Base-by-base conservation (phyloP, 73 alveolate species). In the Paramecium tetraurelia region DNA sequence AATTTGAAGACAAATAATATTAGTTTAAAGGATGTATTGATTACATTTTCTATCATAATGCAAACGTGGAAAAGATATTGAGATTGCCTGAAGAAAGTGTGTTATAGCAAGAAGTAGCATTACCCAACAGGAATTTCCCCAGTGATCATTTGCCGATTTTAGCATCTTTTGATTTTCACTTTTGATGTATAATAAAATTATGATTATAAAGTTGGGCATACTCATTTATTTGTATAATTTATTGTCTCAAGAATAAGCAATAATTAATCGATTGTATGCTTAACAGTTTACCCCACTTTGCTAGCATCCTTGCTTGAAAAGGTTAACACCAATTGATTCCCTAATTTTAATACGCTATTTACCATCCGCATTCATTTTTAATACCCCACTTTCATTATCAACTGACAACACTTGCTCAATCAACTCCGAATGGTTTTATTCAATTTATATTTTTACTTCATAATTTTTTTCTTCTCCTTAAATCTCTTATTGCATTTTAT, bases 131-230 rank as follows among this genome's bases (percentile, higher is more conserved):
- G 16, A 2, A 16, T 43, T 89, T 63, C 36, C 94, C 94, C 5
- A 70, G 92, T 71, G 94, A 89, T 21, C 94, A 89, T 20, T 27
- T 89, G 16, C 94, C 94, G 31, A 22, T 89, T 21, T 29, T 83
- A 35, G 92, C 94, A 16, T 22, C n/a, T 14, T 89, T 89, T 29
- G 77, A 46, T 50, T 63, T 86, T 63, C 48, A 63, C 27, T 63
- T 14, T 31, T 53, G 69, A 46, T 5, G 7, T 22, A 85, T 48
- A 43, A 57, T 57, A 58, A 10, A 57, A 27, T 38, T 29, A 83
- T 18, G 71, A 43, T 58, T 83, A 29, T 22, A 24, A 24, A 27
- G 14, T 35, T 21, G 36, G 22, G 21, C 11, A 53, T 53, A 27
- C 9, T 63, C 84, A 63, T 63, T 63, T 63, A 4, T 63, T 63